These are phyloP conservation scores for Xylaria venustula DNA, from an alignment of 495 filamentous ascomycete species.

Conservation along the genomic window DNA sequence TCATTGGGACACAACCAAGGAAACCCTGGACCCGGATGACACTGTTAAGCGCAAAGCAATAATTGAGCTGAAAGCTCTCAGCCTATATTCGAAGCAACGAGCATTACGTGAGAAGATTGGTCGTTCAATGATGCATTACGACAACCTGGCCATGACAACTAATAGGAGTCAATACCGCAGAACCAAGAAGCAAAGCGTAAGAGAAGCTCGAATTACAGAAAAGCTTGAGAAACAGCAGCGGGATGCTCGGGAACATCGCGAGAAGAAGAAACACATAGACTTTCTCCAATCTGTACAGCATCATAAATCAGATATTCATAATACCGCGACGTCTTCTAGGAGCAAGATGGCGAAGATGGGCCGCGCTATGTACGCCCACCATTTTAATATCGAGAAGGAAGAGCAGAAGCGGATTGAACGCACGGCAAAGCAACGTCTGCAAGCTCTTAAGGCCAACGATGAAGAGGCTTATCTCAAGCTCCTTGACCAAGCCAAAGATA, in stretches of 20 bases:
- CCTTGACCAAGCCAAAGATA: conserved; percentile 97
- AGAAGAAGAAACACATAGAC: conserved; percentile 94
- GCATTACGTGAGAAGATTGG: conserved; percentile 80
- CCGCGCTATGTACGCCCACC: conserved; percentile 79
- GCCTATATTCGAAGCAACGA: conserved; percentile 79
- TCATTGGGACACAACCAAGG: conserved; percentile 77
- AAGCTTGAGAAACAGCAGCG: conserved; percentile 98
- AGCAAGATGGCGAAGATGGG: conserved; percentile 79
- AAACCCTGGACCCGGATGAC: conserved; percentile 70
- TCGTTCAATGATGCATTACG: conserved; percentile 85
- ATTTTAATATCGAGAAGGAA: conserved; percentile 97
- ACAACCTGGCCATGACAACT: conserved; percentile 92
- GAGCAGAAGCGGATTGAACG: conserved; percentile 96
- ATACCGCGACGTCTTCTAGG: conserved; percentile 35
- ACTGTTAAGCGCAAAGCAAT: conserved; percentile 83
- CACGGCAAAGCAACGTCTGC: conserved; percentile 98
- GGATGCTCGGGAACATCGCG: conserved; percentile 86
- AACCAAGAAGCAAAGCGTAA: conserved; percentile 92
- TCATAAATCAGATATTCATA: conserved; percentile 53
- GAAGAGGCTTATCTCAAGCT: conserved; percentile 97
- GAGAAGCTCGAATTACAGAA: conserved; percentile 96
- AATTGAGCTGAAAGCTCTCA: conserved; percentile 88
- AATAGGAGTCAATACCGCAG: conserved; percentile 86
- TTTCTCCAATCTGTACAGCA: conserved; percentile 69
- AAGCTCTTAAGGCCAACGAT: conserved; percentile 97